These are phyloP conservation scores for Cercospora sesami DNA, from an alignment of 2,329 filamentous ascomycete genomes.

Conservation along the genomic window DNA sequence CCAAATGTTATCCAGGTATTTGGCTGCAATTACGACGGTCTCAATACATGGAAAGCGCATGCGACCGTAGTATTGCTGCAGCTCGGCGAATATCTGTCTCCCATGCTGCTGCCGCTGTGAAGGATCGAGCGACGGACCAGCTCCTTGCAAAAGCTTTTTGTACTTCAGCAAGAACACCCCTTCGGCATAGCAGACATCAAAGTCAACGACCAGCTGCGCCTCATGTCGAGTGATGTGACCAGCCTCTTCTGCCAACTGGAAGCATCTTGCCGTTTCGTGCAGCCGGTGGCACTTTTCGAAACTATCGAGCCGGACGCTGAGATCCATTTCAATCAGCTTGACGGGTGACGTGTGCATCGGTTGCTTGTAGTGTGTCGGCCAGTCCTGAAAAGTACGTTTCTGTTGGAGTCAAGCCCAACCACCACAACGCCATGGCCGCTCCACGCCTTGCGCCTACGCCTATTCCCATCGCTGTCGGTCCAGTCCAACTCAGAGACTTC, in stretches of 20 bases:
- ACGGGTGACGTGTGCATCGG: background rate
- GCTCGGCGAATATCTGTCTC: background rate
- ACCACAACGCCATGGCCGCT: background rate
- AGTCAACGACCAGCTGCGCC: background rate
- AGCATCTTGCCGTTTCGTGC: background rate
- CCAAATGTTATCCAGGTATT: background rate
- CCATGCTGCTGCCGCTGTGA: background rate
- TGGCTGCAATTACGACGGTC: background rate
- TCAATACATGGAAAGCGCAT: background rate
- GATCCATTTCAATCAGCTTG: background rate
- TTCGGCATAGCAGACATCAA: background rate
- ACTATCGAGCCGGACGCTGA: background rate
- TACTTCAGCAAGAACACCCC: background rate
- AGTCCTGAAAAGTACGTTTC: background rate
- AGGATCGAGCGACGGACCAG: background rate
- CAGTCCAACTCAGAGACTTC: background rate
- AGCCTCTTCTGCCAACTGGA: background rate
- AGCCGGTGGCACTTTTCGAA: background rate
- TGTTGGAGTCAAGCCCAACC: background rate
- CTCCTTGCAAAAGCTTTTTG: background rate
- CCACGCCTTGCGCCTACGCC: background rate
- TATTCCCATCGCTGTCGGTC: background rate
- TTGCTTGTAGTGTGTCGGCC: background rate
- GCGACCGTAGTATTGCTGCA: background rate
- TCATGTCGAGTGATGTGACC: background rate